Evolutionary conservation across 140 eudicot species (phyloP), one percentile per base, ranked within the genome.

Genomic region (Oenanthe javanica): DNA sequence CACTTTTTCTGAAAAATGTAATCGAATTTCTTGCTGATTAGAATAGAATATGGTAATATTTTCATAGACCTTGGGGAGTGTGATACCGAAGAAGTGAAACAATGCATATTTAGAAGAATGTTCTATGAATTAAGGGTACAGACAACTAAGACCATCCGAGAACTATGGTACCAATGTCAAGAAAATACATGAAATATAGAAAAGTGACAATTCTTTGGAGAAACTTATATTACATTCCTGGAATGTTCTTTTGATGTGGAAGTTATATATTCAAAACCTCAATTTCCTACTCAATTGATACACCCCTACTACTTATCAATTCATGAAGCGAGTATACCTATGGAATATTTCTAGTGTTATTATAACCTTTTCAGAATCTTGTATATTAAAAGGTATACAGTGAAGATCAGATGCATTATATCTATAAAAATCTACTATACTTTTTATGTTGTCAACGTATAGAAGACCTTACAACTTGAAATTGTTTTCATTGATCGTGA

Each of bases 101-200:
- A 61, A 61, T n/a, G 69, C 69, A 61, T 12, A n/a, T 6, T 9
- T 9, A 8, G 69, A n/a, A 61, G 67, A 61, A n/a, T n/a, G 12
- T 8, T 61, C 14, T 14, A 61, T 61, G n/a, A 36, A 9, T 61
- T 19, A 8, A n/a, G 69, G 27, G 27, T 61, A n/a, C 31, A 59
- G 31, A 59, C 67, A 59, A 59, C 69, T 61, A 61, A n/a, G 69
- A 61, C n/a, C 69, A n/a, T 61, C 69, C 69, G n/a, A 61, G 36
- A 61, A 61, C 69, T 61, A n/a, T 2, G 69, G 69, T 9, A 61
- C 69, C 69, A 61, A 61, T 61, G 36, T 9, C 0, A 61, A 59
- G 25, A 19, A 57, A 57, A 25, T 10, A 57, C 11, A 19, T 51
- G 27, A 57, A 57, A 5, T 2, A 12, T 18, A 21, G 21, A 59